Base-by-base conservation (phyloP, 495 filamentous ascomycete species). In the Xylaria cubensis region DNA sequence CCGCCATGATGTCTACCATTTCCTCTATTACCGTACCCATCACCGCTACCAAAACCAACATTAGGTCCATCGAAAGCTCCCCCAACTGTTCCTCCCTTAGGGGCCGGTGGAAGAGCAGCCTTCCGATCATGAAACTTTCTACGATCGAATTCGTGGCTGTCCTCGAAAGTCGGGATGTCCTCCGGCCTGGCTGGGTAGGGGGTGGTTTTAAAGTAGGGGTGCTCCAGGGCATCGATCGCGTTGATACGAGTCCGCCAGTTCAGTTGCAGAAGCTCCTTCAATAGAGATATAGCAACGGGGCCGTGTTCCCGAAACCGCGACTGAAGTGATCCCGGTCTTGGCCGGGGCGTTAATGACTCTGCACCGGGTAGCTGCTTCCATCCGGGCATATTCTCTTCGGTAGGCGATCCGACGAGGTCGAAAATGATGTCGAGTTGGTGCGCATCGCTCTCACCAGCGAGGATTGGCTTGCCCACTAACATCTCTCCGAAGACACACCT, bases 401-500 rank as follows among this genome's bases (percentile, higher is more conserved):
- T 97, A 10, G 96, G 96, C 32, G 93, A 92, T 19, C 96, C 96
- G 67, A 97, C 92, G n/a, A 99, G 88, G 67, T 92, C 90, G 76
- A 97, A 99, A 67, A 98, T 97, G 61, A 95, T 88, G 15, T 96
- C 90, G 51, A 94, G 89, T 81, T 99, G 96, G 76, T 98, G 92
- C 7, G 88, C 81, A 78, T 99, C 96, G 77, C 92, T 97, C 67
- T 89, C 93, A 4, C 96, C 96, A 3, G 93, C 89, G 32, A 99
- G 88, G 59, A 99, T 98, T 0, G 96, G 96, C 78, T 94, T 97
- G 63, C 94, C 90, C 74, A 93, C 90, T 72, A 98, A 92, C 96
- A 99, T 99, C 81, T 99, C 96, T 41, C 94, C 96, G 80, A 99
- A 98, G 13, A 99, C 94, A 79, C 96, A 98, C 39, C 93, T 95